Percentiles rank a stretch among this genome's conserved stretches.
Conservation (phyloP, 192 early-diverging fungal genomes). For the Geosiphon pyriformis region DNA sequence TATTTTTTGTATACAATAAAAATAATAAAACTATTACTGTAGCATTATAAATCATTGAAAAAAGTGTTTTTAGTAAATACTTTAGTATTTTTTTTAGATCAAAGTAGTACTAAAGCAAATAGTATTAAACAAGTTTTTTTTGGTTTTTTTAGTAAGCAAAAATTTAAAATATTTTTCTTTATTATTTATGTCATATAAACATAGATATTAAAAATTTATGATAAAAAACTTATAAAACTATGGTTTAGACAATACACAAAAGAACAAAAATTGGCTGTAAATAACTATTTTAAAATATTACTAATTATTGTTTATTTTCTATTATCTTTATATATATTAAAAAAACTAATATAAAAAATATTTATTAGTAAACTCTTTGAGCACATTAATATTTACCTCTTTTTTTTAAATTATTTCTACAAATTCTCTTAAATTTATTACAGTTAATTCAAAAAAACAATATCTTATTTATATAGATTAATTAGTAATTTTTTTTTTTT, state of each 20-base stretch:
- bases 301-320: constrained; percentile 6
- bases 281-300: too few species aligned
- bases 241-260: constrained; percentile 8
- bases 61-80: not conserved
- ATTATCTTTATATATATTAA: constrained; percentile 1
- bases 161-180: constrained; percentile 21
- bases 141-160: not conserved
- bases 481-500: too few species aligned
- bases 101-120: constrained; percentile 6
- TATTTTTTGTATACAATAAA: constrained; percentile 24
- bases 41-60: constrained; percentile 19
- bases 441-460: constrained; percentile 1
- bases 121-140: too few species aligned
- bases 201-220: too few species aligned
- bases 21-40: constrained; percentile 13
- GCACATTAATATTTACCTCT: constrained; percentile 16
- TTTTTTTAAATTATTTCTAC: constrained; percentile 15
- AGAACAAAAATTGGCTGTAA: too few species aligned
- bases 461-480: not conserved
- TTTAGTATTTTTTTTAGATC: constrained; percentile 20
- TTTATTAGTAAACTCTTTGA: constrained; percentile 12
- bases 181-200: constrained; percentile 24
- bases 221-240: not conserved
- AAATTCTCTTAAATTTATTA: constrained; percentile 12
- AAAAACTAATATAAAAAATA: constrained; percentile 9